Evolutionary conservation across 371 early-diverging fungal species (phyloP), one percentile per base, ranked within the genome.

Genomic region (Mucor piriformis): DNA sequence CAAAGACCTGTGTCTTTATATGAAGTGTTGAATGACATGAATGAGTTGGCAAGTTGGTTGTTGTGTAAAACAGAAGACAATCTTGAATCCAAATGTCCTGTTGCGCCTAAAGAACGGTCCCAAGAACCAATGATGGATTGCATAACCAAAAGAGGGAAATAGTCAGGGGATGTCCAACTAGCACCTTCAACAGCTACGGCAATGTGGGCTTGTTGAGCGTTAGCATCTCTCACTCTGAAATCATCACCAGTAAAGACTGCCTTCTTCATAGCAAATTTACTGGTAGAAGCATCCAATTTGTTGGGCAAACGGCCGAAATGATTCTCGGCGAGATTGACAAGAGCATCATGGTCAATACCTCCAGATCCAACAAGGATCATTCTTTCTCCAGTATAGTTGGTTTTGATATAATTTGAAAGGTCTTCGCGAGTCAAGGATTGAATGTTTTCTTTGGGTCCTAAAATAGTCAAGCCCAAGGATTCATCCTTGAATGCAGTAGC

Each of bases 1-100:
- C 94, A 98, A 49, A 98, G 83, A 47, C 97, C 98, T n/a, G 97
- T 97, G 74, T 98, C 98, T 50, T 92, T 89, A 88, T 98, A 97
- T 11, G 96, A 90, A 21, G 96, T 95, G 85, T 97, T 95, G 87
- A 98, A 98, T 44, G 96, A 88, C 92, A 92, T 94, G 90, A 95
- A 97, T 25, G 95, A 94, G 79, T 95, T 95, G 73, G 96, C 97
- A 29, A 98, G 84, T 67, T 91, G 81, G 78, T 91, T 72, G 76
- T 94, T 82, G 74, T 86, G 71, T 47, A 96, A 82, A 15, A 90
- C 80, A 59, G 90, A 85, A 40, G 96, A 93, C 47, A 98, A 83
- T 44, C 91, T 84, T 40, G 96, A 95, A 49, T 88, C 88, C 59
- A 92, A 70, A 73, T 94, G 90, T 54, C 87, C 84, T 37, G 91